Conservation (phyloP, 768 basidiomycete genomes). For the Phallus indusiatus region DNA sequence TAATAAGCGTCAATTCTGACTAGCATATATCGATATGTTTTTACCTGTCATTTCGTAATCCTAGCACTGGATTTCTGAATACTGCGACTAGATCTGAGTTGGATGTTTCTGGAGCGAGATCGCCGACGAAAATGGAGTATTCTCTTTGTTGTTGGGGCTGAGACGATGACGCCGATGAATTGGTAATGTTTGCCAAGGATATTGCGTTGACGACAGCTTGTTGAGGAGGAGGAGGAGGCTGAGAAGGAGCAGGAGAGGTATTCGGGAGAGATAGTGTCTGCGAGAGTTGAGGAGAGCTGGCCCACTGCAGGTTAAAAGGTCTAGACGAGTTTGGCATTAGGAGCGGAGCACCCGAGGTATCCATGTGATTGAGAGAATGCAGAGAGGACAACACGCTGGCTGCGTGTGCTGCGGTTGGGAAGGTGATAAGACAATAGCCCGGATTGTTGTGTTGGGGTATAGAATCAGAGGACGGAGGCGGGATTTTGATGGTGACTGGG, state of each 20-base stretch:
- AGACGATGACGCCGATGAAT: conserved; percentile 31
- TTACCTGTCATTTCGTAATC: conserved; percentile 60
- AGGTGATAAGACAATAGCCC: conserved; percentile 83
- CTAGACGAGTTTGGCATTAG: conserved; percentile 80
- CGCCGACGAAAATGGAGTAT: conserved; percentile 91
- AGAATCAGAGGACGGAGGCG: conserved; percentile 44
- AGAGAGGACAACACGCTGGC: conserved; percentile 63
- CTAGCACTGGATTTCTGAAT: conserved; percentile 82
- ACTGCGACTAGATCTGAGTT: conserved; percentile 94
- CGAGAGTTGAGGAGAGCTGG: conserved; percentile 17
- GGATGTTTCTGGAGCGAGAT: conserved; percentile 86
- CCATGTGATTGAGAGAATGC: conserved; percentile 24
- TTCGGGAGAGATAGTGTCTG: conserved; percentile 25
- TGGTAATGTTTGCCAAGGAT: neutral
- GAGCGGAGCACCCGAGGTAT: conserved; percentile 31
- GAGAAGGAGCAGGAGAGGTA: too few species aligned
- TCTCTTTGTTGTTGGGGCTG: too few species aligned
- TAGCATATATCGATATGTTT: neutral
- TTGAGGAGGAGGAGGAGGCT: conserved; percentile 25
- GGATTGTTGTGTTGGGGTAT: conserved; percentile 72
- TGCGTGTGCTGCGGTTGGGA: conserved; percentile 61
- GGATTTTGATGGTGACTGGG: conserved; percentile 53
- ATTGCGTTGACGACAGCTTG: conserved; percentile 4
- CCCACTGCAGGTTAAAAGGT: conserved; percentile 79
- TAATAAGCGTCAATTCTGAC: neutral